These are phyloP conservation scores for Coemansia erecta DNA, from an alignment of 192 early-diverging fungal species.

Conservation along the genomic window DNA sequence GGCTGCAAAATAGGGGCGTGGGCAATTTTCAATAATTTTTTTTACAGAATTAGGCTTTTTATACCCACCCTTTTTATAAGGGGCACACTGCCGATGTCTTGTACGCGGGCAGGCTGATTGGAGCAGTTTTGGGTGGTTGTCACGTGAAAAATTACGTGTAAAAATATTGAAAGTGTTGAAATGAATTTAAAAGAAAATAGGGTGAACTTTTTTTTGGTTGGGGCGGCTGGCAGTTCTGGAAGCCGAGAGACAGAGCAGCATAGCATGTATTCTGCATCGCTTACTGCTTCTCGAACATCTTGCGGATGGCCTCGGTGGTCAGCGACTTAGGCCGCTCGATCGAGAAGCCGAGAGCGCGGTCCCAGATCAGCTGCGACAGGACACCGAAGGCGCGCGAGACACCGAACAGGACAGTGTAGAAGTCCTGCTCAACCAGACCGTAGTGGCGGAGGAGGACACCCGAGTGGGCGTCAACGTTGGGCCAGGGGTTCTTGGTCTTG, in stretches of 20 bases:
- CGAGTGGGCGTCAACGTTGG: conserved; percentile 99
- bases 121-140: neutral
- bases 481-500: conserved; percentile 99
- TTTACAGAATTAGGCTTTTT: neutral
- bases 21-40: conserved; percentile 2
- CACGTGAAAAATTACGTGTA: neutral
- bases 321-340: conserved; percentile 91
- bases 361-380: conserved; percentile 94
- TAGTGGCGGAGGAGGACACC: conserved; percentile 97
- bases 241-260: too few species aligned
- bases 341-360: conserved; percentile 93
- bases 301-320: conserved; percentile 81
- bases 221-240: too few species aligned
- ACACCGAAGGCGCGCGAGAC: conserved; percentile 98
- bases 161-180: neutral
- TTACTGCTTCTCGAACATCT: conserved; percentile 70
- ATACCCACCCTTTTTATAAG: neutral
- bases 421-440: conserved; percentile 96
- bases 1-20: neutral
- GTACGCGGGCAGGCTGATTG: neutral
- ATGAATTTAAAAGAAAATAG: neutral
- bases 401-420: conserved; percentile 99
- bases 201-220: neutral
- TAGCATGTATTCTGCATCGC: neutral
- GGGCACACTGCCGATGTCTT: too few species aligned